phyloP scores from a whole-genome alignment of 1,139 yeast genomes.

The Starmera stellimalicola region DNA sequence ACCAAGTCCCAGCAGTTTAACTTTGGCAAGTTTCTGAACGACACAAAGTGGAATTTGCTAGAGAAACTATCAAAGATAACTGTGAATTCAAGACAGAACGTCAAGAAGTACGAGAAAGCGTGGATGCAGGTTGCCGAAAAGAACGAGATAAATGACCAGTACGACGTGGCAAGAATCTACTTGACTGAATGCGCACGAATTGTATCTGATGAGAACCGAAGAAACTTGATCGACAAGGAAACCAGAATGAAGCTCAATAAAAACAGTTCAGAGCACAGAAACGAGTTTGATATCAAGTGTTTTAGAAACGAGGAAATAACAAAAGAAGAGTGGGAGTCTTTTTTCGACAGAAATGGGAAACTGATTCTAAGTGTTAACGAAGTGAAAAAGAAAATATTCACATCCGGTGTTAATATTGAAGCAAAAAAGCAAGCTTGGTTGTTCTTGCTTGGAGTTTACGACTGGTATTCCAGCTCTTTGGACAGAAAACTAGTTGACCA shows the following conservation, averaged over 20 bases:
- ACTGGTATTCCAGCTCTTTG: conserved; percentile 74
- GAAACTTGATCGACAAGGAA: conserved; percentile 34
- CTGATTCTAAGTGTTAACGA: conserved; percentile 62
- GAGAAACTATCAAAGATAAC: conserved; percentile 82
- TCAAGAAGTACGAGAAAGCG: conserved; percentile 52
- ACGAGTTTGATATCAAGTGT: conserved; percentile 40
- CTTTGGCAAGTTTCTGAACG: conserved; percentile 42
- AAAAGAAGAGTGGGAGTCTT: conserved; percentile 72
- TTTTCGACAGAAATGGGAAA: conserved; percentile 74
- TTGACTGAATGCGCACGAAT: conserved; percentile 96
- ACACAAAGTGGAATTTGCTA: conserved; percentile 79
- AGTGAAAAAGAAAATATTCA: conserved; percentile 75
- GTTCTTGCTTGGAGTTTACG: conserved; percentile 71
- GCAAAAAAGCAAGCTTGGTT: conserved; percentile 78
- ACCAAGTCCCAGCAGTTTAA: conserved; percentile 25
- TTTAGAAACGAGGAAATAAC: conserved; percentile 56
- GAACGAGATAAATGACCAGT: conserved; percentile 72
- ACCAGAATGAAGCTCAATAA: conserved; percentile 36
- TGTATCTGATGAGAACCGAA: conserved; percentile 85
- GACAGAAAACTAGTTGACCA: conserved; percentile 55
- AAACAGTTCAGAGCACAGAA: conserved; percentile 56
- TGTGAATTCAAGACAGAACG: conserved; percentile 25
- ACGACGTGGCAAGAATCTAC: conserved; percentile 85
- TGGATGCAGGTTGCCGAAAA: conserved; percentile 75
- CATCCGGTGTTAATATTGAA: conserved; percentile 66